A percentile compares a stretch with the other conserved stretches of the same genome.
These are phyloP conservation scores for Quercus berberidifolia DNA, from an alignment of 306 rosid species.

Conservation along the genomic window DNA sequence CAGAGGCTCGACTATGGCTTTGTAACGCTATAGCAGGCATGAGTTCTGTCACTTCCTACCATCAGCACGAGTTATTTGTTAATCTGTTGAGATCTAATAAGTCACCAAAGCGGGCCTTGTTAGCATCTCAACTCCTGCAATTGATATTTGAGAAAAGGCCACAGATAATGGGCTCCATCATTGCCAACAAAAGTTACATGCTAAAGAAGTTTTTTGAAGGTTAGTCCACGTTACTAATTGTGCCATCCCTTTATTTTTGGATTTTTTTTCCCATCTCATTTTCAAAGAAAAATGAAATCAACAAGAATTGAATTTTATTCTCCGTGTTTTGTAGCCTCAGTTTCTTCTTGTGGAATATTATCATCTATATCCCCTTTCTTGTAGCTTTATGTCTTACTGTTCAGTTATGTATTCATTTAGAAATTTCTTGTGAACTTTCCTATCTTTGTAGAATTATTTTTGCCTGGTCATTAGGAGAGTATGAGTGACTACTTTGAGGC, in stretches of 20 bases:
- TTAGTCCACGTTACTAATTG: constrained; percentile 6
- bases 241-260: neutral
- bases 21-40: constrained; percentile 55
- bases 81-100: constrained; percentile 39
- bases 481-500: neutral
- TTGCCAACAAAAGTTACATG: constrained; percentile 44
- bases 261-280: neutral
- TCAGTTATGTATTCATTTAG: neutral
- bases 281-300: neutral
- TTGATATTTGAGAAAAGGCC: constrained; percentile 62
- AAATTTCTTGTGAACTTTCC: neutral
- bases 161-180: constrained; percentile 46
- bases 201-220: constrained; percentile 65
- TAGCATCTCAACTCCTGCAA: constrained; percentile 70
- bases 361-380: neutral
- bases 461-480: neutral
- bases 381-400: neutral
- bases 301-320: neutral
- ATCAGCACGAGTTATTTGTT: constrained; percentile 52
- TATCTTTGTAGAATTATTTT: neutral
- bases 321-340: neutral
- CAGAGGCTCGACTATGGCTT: constrained; percentile 85
- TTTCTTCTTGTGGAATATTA: neutral
- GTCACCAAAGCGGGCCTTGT: constrained; percentile 23
- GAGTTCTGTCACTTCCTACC: constrained; percentile 33